phyloP scores from a whole-genome alignment of 1,139 yeast species.

The Pichia kudriavzevii region DNA sequence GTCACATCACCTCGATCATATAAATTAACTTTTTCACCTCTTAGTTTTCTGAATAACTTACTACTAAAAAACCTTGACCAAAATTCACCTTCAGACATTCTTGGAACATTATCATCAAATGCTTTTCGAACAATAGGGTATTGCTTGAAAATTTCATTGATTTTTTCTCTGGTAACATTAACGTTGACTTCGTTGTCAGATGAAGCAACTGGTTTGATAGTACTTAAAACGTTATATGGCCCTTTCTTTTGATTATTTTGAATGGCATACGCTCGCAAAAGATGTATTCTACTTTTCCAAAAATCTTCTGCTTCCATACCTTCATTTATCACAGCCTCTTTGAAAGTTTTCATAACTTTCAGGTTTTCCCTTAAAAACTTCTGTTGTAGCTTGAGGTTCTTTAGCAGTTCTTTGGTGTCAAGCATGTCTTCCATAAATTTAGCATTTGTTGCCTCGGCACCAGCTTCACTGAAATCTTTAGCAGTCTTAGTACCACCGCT shows the following conservation, averaged over 20 bases:
- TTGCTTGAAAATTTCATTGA: conserved; percentile 83
- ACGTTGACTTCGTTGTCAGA: conserved; percentile 89
- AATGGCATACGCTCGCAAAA: conserved; percentile 78
- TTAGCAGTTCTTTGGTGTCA: conserved; percentile 44
- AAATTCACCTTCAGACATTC: conserved; percentile 80
- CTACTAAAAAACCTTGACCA: conserved; percentile 97
- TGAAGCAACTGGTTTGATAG: conserved; percentile 87
- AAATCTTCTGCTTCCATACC: conserved; percentile 75
- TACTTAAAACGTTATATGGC: conserved; percentile 86
- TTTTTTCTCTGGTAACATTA: conserved; percentile 83
- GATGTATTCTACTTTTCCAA: conserved; percentile 80
- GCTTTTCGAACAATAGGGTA: conserved; percentile 92
- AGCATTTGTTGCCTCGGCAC: conserved; percentile 19
- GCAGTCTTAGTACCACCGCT: conserved; percentile 1
- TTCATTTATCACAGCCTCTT: conserved; percentile 78
- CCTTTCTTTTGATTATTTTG: conserved; percentile 82
- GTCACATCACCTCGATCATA: conserved; percentile 79
- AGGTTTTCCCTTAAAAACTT: conserved; percentile 64
- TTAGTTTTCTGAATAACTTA: conserved; percentile 71
- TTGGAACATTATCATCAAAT: conserved; percentile 84
- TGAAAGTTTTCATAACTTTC: conserved; percentile 65
- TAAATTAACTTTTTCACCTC: conserved; percentile 78
- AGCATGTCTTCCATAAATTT: conserved; percentile 32
- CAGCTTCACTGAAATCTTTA: conserved; percentile 1
- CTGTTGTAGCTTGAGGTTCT: conserved; percentile 74